These are phyloP conservation scores for Claviceps sp. DNA, from an alignment of 2,329 filamentous ascomycete species.

Conservation along the genomic window DNA sequence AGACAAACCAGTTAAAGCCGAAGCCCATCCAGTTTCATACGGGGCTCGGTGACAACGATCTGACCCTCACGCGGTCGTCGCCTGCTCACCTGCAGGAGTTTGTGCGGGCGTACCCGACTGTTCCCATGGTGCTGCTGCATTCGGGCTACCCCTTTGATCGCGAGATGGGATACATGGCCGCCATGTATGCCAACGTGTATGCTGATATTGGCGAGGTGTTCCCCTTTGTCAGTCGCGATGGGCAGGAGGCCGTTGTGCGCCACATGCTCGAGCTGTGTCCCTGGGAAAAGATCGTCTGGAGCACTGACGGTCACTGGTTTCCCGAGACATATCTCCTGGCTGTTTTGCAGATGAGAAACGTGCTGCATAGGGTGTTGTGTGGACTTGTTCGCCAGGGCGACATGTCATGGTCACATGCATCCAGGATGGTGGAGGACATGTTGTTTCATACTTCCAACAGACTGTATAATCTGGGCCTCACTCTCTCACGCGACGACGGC, in stretches of 20 bases:
- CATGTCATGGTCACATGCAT: slow-evolving; percentile 47
- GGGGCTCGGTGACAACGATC: slow-evolving; percentile 68
- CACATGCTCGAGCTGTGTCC: slow-evolving; percentile 66
- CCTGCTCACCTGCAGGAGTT: slow-evolving; percentile 63
- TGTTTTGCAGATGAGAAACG: slow-evolving; percentile 57
- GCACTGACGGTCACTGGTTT: slow-evolving; percentile 67
- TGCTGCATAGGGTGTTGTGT: slow-evolving; percentile 51
- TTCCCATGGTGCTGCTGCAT: slow-evolving; percentile 68
- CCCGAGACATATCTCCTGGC: slow-evolving; percentile 67
- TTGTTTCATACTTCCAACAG: slow-evolving; percentile 66
- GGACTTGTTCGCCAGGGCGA: slow-evolving; percentile 54
- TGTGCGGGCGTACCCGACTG: slow-evolving; percentile 52
- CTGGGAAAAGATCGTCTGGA: slow-evolving; percentile 64
- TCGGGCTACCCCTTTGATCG: slow-evolving; percentile 70
- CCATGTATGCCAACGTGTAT: slow-evolving; percentile 66
- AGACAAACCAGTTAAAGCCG: neutral
- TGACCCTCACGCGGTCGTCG: slow-evolving; percentile 54
- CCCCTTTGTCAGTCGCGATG: slow-evolving; percentile 61
- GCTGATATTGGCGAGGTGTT: slow-evolving; percentile 77
- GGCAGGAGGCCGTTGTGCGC: slow-evolving; percentile 56
- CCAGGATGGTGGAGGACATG: slow-evolving; percentile 50
- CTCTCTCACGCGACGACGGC: neutral
- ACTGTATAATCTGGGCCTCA: slow-evolving; percentile 47
- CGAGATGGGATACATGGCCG: slow-evolving; percentile 66
- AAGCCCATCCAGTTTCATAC: slow-evolving; percentile 80